Evolutionary conservation across 305 asterid species (phyloP).

Genomic region (Solanum hybrid): DNA sequence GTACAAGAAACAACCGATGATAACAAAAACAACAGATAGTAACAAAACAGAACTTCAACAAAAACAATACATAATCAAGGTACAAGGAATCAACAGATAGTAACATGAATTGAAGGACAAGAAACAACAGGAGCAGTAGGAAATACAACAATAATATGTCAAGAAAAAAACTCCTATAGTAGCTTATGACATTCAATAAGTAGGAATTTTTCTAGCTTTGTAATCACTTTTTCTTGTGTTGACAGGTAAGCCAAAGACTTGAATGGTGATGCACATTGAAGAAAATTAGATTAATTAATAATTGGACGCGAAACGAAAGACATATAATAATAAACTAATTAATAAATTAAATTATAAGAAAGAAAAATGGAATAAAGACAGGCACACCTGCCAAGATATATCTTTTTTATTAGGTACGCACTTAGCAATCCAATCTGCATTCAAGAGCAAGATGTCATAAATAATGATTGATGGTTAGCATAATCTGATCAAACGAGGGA

Average conservation of each 20-base stretch:
- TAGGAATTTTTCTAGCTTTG: neutral
- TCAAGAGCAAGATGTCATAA: neutral
- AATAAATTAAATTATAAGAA: neutral
- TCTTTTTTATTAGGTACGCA: conserved; percentile 49
- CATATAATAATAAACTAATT: neutral
- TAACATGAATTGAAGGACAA: neutral
- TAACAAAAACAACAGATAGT: neutral
- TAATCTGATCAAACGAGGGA: neutral
- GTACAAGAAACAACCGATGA: neutral
- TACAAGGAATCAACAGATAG: neutral
- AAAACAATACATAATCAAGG: neutral
- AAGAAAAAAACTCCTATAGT: neutral
- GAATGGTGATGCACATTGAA: neutral
- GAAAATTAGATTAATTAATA: neutral
- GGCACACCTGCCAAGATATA: conserved; percentile 3
- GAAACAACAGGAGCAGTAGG: neutral
- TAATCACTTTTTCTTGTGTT: neutral
- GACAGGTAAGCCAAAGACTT: neutral
- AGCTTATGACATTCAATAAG: neutral
- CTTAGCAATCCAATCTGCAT: conserved; percentile 69
- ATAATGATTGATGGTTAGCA: neutral
- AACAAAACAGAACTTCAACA: neutral
- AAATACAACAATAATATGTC: neutral
- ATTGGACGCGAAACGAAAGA: neutral
- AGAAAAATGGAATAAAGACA: neutral